A percentile compares a stretch with the other conserved stretches of the same genome.
These are phyloP conservation scores for Wickerhamiella pararugosa DNA, from an alignment of 1,139 yeast species.

Conservation along the genomic window DNA sequence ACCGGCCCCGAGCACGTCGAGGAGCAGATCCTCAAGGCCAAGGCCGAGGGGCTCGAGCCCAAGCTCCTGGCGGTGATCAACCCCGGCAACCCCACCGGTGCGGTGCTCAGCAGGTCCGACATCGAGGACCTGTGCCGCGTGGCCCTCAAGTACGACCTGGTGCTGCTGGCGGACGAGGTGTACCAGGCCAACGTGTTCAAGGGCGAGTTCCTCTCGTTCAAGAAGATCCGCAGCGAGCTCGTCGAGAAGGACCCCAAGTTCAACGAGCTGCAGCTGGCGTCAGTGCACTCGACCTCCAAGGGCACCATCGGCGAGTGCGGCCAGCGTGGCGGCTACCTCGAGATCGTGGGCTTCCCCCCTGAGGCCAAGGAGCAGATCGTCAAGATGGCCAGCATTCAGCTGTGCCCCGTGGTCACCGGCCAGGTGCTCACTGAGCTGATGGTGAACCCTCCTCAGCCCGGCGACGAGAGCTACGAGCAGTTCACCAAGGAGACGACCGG, in stretches of 20 bases:
- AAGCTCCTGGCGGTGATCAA: slow-evolving; percentile 83
- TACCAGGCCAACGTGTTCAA: slow-evolving; percentile 82
- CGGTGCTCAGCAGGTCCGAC: slow-evolving; percentile 49
- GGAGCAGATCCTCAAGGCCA: slow-evolving; percentile 36
- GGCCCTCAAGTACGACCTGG: slow-evolving; percentile 73
- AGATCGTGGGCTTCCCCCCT: slow-evolving; percentile 59
- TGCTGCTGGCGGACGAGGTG: slow-evolving; percentile 94
- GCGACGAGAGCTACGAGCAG: slow-evolving; percentile 57
- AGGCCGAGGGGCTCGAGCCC: slow-evolving; percentile 42
- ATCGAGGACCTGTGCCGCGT: slow-evolving; percentile 57
- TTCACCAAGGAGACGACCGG: slow-evolving; percentile 46
- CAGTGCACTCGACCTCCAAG: slow-evolving; percentile 89
- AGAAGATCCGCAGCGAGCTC: slow-evolving; percentile 38
- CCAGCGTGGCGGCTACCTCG: slow-evolving; percentile 98
- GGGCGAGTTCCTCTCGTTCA: slow-evolving; percentile 33
- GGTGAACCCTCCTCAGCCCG: slow-evolving; percentile 77
- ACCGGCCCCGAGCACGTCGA: slow-evolving; percentile 58
- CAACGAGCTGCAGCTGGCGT: slow-evolving; percentile 70
- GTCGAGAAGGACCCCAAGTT: slow-evolving; percentile 37
- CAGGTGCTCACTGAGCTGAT: slow-evolving; percentile 84
- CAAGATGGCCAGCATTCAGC: slow-evolving; percentile 76
- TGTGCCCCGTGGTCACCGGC: slow-evolving; percentile 90
- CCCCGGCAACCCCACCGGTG: slow-evolving; percentile 97
- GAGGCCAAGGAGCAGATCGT: slow-evolving; percentile 57
- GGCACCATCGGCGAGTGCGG: slow-evolving; percentile 98